Percentiles rank a stretch among this genome's conserved stretches.
Evolutionary conservation across 345 rosid species (phyloP).

Genomic region (Litchi chinensis): DNA sequence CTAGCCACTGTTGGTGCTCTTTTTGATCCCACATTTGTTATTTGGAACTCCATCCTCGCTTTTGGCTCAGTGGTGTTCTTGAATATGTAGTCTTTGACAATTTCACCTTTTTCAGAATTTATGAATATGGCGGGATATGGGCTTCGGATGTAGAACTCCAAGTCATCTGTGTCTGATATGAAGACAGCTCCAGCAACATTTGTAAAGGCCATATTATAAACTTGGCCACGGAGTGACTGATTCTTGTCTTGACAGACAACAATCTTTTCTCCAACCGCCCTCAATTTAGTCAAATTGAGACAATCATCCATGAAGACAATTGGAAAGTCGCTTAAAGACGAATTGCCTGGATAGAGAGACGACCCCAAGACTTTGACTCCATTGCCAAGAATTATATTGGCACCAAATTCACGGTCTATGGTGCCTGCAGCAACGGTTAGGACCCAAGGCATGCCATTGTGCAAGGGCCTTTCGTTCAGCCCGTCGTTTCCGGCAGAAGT

Average conservation of each 20-base stretch:
- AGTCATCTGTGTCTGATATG: conserved; percentile 36
- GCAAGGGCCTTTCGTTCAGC: conserved; percentile 27
- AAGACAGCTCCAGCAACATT: conserved; percentile 42
- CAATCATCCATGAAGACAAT: conserved; percentile 46
- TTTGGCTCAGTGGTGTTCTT: conserved; percentile 30
- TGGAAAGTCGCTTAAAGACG: conserved; percentile 23
- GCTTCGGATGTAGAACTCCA: conserved; percentile 20
- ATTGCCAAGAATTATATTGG: conserved; percentile 32
- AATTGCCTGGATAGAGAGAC: conserved; percentile 34
- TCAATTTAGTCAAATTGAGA: conserved; percentile 25
- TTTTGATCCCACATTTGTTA: conserved; percentile 35
- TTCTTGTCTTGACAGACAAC: conserved; percentile 49
- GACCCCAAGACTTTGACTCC: conserved; percentile 34
- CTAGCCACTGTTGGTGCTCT: conserved; percentile 44
- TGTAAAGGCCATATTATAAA: conserved; percentile 23
- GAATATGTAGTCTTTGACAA: conserved; percentile 44
- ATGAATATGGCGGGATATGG: conserved; percentile 41
- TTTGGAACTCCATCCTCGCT: conserved; percentile 42
- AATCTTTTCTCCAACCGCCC: conserved; percentile 28
- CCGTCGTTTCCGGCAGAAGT: conserved; percentile 53
- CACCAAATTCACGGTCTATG: conserved; percentile 41
- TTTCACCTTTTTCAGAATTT: conserved; percentile 29
- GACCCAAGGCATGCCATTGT: conserved; percentile 55
- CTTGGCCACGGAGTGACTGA: conserved; percentile 29
- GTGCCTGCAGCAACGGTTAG: conserved; percentile 52